phyloP scores from a whole-genome alignment of 1,284 basidiomycete genomes.

The Rhodofomes roseus region DNA sequence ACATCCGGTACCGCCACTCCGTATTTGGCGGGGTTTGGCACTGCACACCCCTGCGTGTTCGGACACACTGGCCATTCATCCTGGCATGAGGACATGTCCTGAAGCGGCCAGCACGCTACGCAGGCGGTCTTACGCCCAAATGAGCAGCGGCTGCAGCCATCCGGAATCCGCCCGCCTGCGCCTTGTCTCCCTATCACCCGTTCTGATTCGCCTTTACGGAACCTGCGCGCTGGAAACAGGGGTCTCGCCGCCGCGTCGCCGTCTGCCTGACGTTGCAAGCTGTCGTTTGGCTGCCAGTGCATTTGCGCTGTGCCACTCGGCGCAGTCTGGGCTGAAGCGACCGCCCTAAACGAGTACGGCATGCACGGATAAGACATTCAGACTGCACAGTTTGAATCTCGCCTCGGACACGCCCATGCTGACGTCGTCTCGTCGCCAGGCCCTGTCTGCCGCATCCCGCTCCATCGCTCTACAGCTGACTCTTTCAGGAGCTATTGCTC shows the following conservation, averaged over 20 bases:
- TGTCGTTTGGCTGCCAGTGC: too few species aligned
- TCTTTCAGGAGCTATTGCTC: neutral
- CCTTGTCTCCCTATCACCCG: neutral
- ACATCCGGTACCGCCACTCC: neutral
- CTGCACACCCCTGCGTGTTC: too few species aligned
- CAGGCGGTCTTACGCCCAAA: neutral
- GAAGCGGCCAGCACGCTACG: neutral
- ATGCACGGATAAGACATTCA: neutral
- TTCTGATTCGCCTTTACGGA: neutral
- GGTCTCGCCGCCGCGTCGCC: neutral
- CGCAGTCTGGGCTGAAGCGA: neutral
- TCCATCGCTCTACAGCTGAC: neutral
- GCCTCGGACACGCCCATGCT: neutral
- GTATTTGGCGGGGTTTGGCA: neutral
- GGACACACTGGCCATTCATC: too few species aligned
- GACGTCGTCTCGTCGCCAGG: neutral
- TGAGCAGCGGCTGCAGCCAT: neutral
- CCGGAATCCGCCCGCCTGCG: neutral
- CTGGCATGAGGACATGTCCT: neutral
- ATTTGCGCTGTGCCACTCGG: neutral
- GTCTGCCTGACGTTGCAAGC: neutral
- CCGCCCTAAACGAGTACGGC: conserved; percentile 1
- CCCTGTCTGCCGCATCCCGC: too few species aligned
- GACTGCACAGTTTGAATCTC: neutral
- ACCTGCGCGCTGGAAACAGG: neutral